Base-by-base conservation (phyloP, 192 early-diverging fungal genomes). In the Entrophospora sp. region DNA sequence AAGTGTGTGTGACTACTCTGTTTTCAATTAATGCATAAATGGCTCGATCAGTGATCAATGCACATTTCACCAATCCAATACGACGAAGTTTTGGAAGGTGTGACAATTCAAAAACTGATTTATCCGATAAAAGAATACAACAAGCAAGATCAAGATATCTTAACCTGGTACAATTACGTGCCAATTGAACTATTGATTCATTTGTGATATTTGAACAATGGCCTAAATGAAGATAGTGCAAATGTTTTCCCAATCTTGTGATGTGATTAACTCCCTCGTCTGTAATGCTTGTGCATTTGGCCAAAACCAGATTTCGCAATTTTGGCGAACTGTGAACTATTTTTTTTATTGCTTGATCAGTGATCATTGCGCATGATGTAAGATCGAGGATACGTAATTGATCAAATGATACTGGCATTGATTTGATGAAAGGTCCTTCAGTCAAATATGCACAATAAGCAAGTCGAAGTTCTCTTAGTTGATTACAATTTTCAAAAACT, bases 51-150 rank as follows among this genome's bases (percentile, higher is more conserved):
- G 82, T 82, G 27, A 84, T 77, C 18, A 82, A 79, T n/a, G 68
- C 66, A 68, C 82, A 84, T 60, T 84, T 84, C 31, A 84, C 82
- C 9, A 84, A 52, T 8, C 82, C 82, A 31, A 84, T 82, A n/a
- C 82, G 71, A 22, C 76, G 71, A 30, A 84, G 44, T 57, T 79
- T 80, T 16, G 74, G 80, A 22, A 84, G 62, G 22, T 77, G 77
- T 10, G 80, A 76, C 32, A 84, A 64, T 20, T 77, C 78, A 64
- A 77, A 64, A 3, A 84, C 75, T 4, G 82, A 70, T 0, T 63
- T 70, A 36, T 84, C 80, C 0, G 82, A 82, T 16, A 84, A 71
- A 35, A 75, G 75, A 14, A 64, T 70, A 40, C 82, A 84, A 32
- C 79, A 79, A 2, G 82, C 82, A 9, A 84, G 55, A 61, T 84